Base-by-base conservation (phyloP, 495 filamentous ascomycete species). In the Penicillium angulare region DNA sequence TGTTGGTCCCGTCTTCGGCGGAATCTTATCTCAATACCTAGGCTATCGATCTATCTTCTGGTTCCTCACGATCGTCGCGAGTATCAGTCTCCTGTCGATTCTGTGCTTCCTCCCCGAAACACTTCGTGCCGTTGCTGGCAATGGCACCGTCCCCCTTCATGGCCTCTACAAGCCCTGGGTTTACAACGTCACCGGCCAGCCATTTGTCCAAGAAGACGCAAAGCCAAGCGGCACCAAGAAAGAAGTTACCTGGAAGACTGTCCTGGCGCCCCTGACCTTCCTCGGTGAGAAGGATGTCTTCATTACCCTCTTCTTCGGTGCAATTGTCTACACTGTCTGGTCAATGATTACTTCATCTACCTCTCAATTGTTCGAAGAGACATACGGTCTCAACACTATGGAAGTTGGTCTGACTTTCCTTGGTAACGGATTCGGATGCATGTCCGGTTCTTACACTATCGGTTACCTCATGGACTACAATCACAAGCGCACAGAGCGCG, bases 1-100 rank as follows among this genome's bases (percentile, higher is more conserved):
- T 4, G 54, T 87, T 20, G 82, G 80, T 12, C 85, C 85, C 0
- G 79, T 87, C 0, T 76, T 89, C 27, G 87, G 86, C 13, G 86
- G 86, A 0, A 52, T 87, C 2, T 63, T 89, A 3, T 72, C 80
- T 3, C 69, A 86, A 42, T 85, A 81, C 43, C 69, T 87, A 8
- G 86, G 85, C 0, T 90, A 84, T 77, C 64, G 80, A 26, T 78
- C 80, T 21, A 86, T 87, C 46, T 90, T 90, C 64, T 89, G 85
- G 86, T 86, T 89, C 50, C 71, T 88, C 17, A 74, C 78, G 39
- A 85, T 86, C 33, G 53, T 83, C 21, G 71, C 77, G 22, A 77
- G 67, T 1, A 63, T 76, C 15, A 75, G 73, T 51, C 58, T 80
- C 1, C 9, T 69, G 0, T 74, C 79, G 4, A 83, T 83, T 51